Base-by-base conservation (phyloP, 2,329 filamentous ascomycete species). In the Botryosphaeria dothidea region DNA sequence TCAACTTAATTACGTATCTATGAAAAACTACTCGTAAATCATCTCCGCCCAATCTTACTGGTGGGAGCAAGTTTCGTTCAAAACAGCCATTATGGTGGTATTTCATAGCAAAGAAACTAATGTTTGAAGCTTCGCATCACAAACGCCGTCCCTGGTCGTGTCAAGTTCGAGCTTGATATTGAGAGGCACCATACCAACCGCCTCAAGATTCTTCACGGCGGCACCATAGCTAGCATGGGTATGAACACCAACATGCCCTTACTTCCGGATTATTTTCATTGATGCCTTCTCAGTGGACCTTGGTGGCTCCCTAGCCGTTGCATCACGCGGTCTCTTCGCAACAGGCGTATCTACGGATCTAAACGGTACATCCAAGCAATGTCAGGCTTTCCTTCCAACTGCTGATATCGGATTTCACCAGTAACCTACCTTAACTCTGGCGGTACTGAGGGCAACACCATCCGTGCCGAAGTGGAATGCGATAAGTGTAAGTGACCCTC, bases 111-210 rank as follows among this genome's bases (percentile, higher is more conserved):
- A 7, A 8, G 11, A 23, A 34, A 15, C 23, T 45, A 13, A 27
- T 29, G 7, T 27, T 7, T 49, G 11, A 60, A 93, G 89, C 84
- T 94, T 67, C 85, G 88, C 45, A 81, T 93, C 45, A 86, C 86
- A 11, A 82, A 84, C 66, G 91, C 90, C 2, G 76, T 82, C 4
- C 83, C 86, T 0, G 91, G 91, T 38, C 84, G 82, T 63, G 91
- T 94, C 23, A 85, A 91, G 67, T 93, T 94, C 74, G 90, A 93
- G 73, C 80, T 94, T 9, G 85, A 90, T 68, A 91, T 94, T 67
- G 80, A 88, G 61, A 88, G 90, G 68, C 85, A 92, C 67, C 91
- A 93, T 71, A 93, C 90, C 90, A 94, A 94, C 73, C 88, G 91
- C 1, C 81, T 94, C 0, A 85, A 88, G 62, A 93, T 90, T 38